phyloP scores from a whole-genome alignment of 441 rosid species.

The Theobroma grandiflorum region DNA sequence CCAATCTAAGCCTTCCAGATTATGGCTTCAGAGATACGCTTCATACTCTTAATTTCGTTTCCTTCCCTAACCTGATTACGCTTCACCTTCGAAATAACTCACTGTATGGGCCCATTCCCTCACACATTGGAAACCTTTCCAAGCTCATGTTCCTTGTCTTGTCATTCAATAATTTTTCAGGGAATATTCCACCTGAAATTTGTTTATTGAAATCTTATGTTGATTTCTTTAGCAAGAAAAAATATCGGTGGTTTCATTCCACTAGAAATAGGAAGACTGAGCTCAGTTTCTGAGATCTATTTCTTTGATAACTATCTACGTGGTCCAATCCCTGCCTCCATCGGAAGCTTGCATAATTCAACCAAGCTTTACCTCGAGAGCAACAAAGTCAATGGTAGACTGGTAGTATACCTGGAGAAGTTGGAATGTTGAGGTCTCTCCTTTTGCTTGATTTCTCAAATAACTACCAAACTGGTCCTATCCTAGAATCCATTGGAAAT shows the following conservation, averaged over 20 bases:
- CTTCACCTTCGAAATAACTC: conserved; percentile 26
- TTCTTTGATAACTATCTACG: conserved; percentile 15
- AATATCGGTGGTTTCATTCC: conserved; percentile 26
- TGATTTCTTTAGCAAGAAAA: conserved; percentile 11
- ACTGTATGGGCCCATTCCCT: conserved; percentile 23
- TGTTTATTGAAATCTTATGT: conserved; percentile 14
- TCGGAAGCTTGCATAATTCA: neutral
- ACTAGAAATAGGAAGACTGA: conserved; percentile 31
- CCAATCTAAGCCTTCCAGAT: too few relatives aligned
- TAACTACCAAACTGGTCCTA: conserved; percentile 33
- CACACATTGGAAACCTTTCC: conserved; percentile 22
- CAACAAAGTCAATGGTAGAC: neutral
- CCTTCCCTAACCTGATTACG: conserved; percentile 20
- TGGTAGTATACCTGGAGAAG: neutral
- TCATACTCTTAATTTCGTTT: conserved; percentile 20
- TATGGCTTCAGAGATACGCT: conserved; percentile 31
- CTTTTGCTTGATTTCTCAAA: conserved; percentile 6
- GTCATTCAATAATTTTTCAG: conserved; percentile 10
- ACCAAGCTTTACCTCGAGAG: neutral
- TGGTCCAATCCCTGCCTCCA: conserved; percentile 26
- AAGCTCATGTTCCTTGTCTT: conserved; percentile 24
- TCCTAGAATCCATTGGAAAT: conserved; percentile 40
- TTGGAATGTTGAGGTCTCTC: conserved; percentile 24
- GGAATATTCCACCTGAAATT: conserved; percentile 28
- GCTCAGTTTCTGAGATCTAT: neutral